These are phyloP conservation scores for Takashimella koratensis DNA, from an alignment of 1,284 basidiomycete genomes.

Conservation along the genomic window DNA sequence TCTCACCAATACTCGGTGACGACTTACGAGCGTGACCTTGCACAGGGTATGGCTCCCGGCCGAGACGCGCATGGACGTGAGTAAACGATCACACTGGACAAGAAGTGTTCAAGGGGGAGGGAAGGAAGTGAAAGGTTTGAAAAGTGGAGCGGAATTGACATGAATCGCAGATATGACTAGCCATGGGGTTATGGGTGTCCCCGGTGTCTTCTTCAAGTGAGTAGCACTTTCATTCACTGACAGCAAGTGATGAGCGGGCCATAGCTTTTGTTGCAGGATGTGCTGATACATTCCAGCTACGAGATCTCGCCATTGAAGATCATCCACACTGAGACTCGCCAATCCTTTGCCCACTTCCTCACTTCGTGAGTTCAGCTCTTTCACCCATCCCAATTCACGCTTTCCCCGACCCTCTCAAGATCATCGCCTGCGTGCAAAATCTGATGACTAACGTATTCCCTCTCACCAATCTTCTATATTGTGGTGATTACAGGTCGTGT, in stretches of 20 bases:
- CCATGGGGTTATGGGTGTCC: conserved; percentile 74
- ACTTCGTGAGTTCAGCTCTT: conserved; percentile 87
- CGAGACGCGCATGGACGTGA: conserved; percentile 62
- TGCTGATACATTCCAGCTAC: conserved; percentile 55
- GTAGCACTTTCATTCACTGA: too few relatives aligned
- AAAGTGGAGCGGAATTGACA: too few relatives aligned
- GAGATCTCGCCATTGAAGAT: conserved; percentile 97
- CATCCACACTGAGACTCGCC: conserved; percentile 81
- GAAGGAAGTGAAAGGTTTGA: too few relatives aligned
- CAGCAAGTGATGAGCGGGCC: background rate
- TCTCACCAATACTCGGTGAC: conserved; percentile 84
- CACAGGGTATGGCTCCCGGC: conserved; percentile 52
- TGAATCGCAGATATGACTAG: conserved; percentile 59
- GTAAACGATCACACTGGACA: conserved; percentile 1
- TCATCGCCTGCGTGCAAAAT: too few relatives aligned
- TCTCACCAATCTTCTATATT: too few relatives aligned
- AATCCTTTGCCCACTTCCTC: conserved; percentile 94
- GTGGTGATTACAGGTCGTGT: conserved; percentile 57
- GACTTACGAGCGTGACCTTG: conserved; percentile 87
- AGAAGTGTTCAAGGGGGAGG: too few relatives aligned
- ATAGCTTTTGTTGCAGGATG: background rate
- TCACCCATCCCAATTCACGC: too few relatives aligned
- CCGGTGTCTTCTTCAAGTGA: conserved; percentile 82
- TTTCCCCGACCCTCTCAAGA: conserved; percentile 5
- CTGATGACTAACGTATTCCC: too few relatives aligned